Evolutionary conservation across 2,329 filamentous ascomycete genomes (phyloP).

Genomic region (Magnaporthales sp.): DNA sequence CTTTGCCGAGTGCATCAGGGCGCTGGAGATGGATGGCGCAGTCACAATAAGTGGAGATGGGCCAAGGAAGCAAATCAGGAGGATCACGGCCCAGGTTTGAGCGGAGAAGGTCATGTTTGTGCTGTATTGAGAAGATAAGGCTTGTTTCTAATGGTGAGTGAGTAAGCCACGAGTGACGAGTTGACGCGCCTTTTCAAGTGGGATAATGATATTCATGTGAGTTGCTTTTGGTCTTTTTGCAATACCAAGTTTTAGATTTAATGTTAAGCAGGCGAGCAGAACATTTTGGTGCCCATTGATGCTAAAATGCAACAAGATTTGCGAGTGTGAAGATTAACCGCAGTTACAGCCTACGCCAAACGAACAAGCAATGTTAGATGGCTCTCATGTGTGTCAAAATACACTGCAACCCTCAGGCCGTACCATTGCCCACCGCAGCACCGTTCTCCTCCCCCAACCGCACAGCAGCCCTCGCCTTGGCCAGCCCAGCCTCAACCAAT

Average conservation of each 20-base stretch:
- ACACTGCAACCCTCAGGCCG: not conserved
- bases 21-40: constrained; percentile 75
- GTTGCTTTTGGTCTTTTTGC: not conserved
- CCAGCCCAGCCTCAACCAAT: constrained; percentile 24
- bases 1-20: constrained; percentile 72
- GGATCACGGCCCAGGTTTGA: constrained; percentile 48
- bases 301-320: not conserved
- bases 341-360: not conserved
- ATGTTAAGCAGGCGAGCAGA: not conserved
- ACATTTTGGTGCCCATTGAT: not conserved
- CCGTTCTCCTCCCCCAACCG: not conserved
- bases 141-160: not conserved
- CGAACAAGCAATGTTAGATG: not conserved
- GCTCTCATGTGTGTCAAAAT: too few relatives aligned
- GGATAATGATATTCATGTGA: not conserved
- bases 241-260: not conserved
- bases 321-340: not conserved
- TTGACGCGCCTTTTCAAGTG: not conserved
- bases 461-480: constrained; percentile 11
- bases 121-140: not conserved
- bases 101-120: not conserved
- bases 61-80: constrained; percentile 69
- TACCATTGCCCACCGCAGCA: not conserved
- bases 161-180: not conserved
- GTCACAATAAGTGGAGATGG: constrained; percentile 80